A percentile compares a stretch with the other conserved stretches of the same genome.
These are phyloP conservation scores for Neurospora terricola DNA, from an alignment of 495 filamentous ascomycete genomes.

Conservation along the genomic window DNA sequence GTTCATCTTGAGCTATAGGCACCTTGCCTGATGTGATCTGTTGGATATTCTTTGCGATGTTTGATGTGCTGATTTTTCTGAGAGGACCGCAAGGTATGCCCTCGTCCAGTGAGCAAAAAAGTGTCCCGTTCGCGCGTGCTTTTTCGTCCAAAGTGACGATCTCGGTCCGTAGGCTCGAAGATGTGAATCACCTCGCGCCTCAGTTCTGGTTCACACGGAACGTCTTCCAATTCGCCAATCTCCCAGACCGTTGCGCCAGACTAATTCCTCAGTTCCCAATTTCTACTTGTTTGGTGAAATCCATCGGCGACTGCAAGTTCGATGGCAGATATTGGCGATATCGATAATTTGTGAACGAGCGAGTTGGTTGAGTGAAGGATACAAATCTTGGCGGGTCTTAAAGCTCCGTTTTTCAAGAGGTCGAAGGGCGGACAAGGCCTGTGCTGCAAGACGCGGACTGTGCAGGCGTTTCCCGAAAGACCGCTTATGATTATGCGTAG, in stretches of 20 bases:
- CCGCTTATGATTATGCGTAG: background rate
- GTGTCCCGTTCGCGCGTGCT: background rate
- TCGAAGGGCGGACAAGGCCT: background rate
- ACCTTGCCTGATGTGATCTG: background rate
- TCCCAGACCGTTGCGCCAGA: background rate
- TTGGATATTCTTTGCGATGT: background rate
- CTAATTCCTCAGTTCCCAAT: background rate
- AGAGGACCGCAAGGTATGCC: background rate
- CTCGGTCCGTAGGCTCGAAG: background rate
- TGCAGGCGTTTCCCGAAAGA: background rate
- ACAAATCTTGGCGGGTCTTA: background rate
- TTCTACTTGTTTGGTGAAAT: no score
- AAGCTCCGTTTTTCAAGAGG: background rate
- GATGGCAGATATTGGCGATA: background rate
- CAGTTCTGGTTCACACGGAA: background rate
- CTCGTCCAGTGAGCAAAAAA: background rate
- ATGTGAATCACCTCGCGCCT: background rate
- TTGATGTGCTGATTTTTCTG: background rate
- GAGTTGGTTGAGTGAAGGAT: background rate
- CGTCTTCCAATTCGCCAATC: background rate
- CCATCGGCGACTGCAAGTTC: background rate
- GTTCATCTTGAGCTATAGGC: slow-evolving; percentile 5
- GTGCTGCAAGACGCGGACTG: background rate
- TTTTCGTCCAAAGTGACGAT: background rate
- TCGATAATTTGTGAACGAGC: background rate